Percentiles rank a stretch among this genome's conserved stretches.
phyloP scores from a whole-genome alignment of 306 rosid species.

The Lathyrus oleraceus region DNA sequence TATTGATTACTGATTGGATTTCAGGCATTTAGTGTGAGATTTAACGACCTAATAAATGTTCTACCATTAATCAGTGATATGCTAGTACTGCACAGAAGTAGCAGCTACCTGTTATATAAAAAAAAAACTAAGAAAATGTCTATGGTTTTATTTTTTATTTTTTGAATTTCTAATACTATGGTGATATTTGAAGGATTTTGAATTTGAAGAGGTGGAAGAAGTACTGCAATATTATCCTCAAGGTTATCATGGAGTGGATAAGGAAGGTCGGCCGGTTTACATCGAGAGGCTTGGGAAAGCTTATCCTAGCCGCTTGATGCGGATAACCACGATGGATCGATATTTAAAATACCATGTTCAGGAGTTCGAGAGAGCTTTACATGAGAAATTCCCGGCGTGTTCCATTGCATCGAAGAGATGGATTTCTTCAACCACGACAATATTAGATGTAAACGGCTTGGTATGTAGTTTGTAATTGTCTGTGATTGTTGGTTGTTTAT shows the following conservation, averaged over 20 bases:
- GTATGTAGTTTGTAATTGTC: conserved; percentile 43
- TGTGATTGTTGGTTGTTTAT: neutral
- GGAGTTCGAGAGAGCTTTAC: conserved; percentile 87
- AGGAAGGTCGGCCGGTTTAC: conserved; percentile 94
- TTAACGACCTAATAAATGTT: conserved; percentile 20
- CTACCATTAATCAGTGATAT: neutral
- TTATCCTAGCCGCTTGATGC: conserved; percentile 86
- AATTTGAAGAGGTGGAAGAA: conserved; percentile 90
- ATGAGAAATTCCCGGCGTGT: conserved; percentile 95
- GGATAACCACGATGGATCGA: conserved; percentile 77
- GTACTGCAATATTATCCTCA: conserved; percentile 94
- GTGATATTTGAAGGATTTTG: conserved; percentile 69
- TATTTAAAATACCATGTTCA: conserved; percentile 93
- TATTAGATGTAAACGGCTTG: conserved; percentile 96
- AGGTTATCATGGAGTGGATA: conserved; percentile 95
- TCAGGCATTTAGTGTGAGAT: neutral
- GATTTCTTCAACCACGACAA: conserved; percentile 82
- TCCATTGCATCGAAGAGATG: conserved; percentile 83
- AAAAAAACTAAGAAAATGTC: neutral
- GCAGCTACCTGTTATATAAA: neutral
- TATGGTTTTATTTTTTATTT: neutral
- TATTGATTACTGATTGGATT: conserved; percentile 7
- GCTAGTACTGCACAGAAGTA: neutral
- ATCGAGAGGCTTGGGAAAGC: conserved; percentile 94
- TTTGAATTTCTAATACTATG: conserved; percentile 26